Evolutionary conservation across 2,329 filamentous ascomycete species (phyloP).

Genomic region (Pseudonectria foliicola): DNA sequence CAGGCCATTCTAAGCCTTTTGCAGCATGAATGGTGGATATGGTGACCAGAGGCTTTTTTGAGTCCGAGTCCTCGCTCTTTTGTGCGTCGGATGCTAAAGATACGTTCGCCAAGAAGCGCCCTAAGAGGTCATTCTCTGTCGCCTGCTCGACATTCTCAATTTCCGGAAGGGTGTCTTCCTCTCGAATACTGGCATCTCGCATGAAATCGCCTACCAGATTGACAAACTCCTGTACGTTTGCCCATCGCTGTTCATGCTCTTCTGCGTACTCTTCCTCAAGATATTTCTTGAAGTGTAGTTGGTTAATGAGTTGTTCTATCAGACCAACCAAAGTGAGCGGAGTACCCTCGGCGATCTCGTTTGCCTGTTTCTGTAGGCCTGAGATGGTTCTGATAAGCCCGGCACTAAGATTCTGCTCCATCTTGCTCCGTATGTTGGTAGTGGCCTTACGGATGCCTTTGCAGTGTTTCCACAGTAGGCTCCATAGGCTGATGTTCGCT

Average conservation of each 20-base stretch:
- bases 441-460: slow-evolving; percentile 40
- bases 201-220: slow-evolving; percentile 68
- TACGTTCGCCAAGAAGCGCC: slow-evolving; percentile 82
- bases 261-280: slow-evolving; percentile 64
- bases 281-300: slow-evolving; percentile 67
- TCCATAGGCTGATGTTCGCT: slow-evolving; percentile 66
- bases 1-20: slow-evolving; percentile 93
- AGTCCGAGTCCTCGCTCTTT: slow-evolving; percentile 50
- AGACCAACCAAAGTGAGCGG: slow-evolving; percentile 37
- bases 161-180: slow-evolving; percentile 53
- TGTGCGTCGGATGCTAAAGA: slow-evolving; percentile 76
- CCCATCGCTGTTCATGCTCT: slow-evolving; percentile 73
- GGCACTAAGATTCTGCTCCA: slow-evolving; percentile 47
- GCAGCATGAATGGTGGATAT: slow-evolving; percentile 95
- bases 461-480: slow-evolving; percentile 53
- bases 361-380: slow-evolving; percentile 24
- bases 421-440: slow-evolving; percentile 42
- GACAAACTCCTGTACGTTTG: slow-evolving; percentile 84
- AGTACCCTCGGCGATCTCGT: slow-evolving; percentile 20
- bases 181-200: slow-evolving; percentile 33
- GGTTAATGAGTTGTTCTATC: slow-evolving; percentile 49
- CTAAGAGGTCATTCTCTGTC: slow-evolving; percentile 57
- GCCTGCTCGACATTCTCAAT: slow-evolving; percentile 67
- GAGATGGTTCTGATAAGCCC: slow-evolving; percentile 40
- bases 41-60: slow-evolving; percentile 61